A percentile compares a stretch with the other conserved stretches of the same genome.
These are phyloP conservation scores for Trichoderma sp. DNA, from an alignment of 2,329 filamentous ascomycete species.

Conservation along the genomic window DNA sequence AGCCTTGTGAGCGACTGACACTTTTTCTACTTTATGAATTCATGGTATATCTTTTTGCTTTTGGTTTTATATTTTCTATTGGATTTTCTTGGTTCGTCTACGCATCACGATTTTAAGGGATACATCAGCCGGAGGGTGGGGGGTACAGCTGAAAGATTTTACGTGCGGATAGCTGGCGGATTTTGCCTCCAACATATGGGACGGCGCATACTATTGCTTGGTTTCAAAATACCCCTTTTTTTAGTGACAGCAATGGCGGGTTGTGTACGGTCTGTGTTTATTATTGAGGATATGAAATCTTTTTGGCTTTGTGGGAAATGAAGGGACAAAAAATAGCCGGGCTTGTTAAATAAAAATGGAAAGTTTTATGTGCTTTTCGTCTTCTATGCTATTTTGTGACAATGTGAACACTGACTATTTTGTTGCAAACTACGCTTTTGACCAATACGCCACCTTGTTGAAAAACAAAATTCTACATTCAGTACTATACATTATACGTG, in stretches of 20 bases:
- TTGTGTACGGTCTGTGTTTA: neutral
- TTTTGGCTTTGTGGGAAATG: neutral
- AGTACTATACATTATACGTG: neutral
- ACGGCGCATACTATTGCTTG: slow-evolving; percentile 17
- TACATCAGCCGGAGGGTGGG: neutral
- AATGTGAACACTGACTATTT: neutral
- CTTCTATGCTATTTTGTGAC: neutral
- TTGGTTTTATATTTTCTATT: neutral
- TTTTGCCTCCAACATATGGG: slow-evolving; percentile 8
- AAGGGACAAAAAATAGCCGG: neutral
- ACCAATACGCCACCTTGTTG: neutral
- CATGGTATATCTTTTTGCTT: neutral
- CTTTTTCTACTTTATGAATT: neutral
- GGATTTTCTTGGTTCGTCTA: neutral
- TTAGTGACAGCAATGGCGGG: neutral
- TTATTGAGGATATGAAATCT: neutral
- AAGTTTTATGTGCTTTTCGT: neutral
- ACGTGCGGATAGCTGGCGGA: neutral
- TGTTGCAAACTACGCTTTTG: neutral
- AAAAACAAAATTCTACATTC: neutral
- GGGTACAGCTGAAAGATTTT: neutral
- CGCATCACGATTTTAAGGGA: neutral
- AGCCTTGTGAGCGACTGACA: neutral
- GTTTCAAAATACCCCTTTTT: slow-evolving; percentile 13
- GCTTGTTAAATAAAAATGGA: neutral